Evolutionary conservation across 306 rosid species (phyloP), one percentile per base, ranked within the genome.

Genomic region (Cyamopsis tetragonoloba): DNA sequence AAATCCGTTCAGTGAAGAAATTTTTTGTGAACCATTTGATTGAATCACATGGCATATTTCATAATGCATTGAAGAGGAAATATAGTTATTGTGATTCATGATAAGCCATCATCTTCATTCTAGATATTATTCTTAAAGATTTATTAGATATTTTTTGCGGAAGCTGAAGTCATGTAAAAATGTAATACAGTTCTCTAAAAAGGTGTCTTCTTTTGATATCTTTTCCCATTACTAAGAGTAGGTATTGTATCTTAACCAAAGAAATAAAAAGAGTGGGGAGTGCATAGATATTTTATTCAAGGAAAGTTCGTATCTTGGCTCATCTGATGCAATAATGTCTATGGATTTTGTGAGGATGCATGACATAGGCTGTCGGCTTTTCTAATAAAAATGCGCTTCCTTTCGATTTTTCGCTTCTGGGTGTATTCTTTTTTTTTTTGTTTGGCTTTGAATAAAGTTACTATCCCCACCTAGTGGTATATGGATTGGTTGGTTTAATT

Each of bases 311-410:
- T 26, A 62, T n/a, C 3, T 1, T 42, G 20, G 53, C 17, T 42
- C 54, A 62, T 62, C 39, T 51, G 4, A 11, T 24, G 59, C 59
- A 51, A n/a, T 24, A n/a, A 5, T 34, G 34, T 26, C 39, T 3
- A 56, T 41, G 38, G 23, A 28, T 64, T 18, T 31, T 20, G 58
- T 46, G 23, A 47, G 17, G 17, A 64, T 18, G 46, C 47, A 20
- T 48, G 34, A 14, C 7, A 32, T 48, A 32, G 35, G 47, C 37
- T 41, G 53, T 23, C 39, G 35, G 38, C 32, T 19, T 47, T 34
- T 48, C 60, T 66, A 15, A 20, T 66, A 48, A 19, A 54, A 48
- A 66, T 14, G n/a, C 47, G n/a, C 30, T 35, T 50, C 50, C 43
- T 19, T 38, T 37, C 37, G 12, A 59, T 59, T 59, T 0, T 20